phyloP scores from a whole-genome alignment of 1,139 yeast species.

The Hansenula sp. region DNA sequence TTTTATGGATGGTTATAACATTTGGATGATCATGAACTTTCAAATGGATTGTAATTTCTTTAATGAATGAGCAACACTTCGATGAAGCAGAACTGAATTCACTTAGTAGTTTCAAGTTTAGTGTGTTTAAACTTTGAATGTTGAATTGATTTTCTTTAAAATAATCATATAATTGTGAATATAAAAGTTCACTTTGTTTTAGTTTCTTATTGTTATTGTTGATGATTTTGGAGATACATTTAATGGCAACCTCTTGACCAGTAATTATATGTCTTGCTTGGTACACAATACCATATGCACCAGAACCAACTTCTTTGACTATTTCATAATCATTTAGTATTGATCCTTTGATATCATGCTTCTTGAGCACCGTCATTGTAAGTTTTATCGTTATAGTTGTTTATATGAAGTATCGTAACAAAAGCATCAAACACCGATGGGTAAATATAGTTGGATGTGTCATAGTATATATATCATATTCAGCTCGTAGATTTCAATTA shows the following conservation, averaged over 20 bases:
- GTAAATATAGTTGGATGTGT: constrained; percentile 1
- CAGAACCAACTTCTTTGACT: constrained; percentile 69
- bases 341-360: constrained; percentile 12
- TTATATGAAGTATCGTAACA: neutral
- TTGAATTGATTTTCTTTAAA: constrained; percentile 6
- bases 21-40: constrained; percentile 76
- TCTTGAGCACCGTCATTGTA: neutral
- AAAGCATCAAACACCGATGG: no score
- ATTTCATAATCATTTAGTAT: constrained; percentile 44
- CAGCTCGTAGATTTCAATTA: neutral
- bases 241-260: constrained; percentile 61
- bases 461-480: neutral
- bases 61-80: constrained; percentile 45
- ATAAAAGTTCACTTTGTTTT: constrained; percentile 22
- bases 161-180: constrained; percentile 23
- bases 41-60: constrained; percentile 72
- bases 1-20: constrained; percentile 70
- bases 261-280: constrained; percentile 55
- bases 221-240: constrained; percentile 56
- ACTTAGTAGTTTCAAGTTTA: constrained; percentile 42
- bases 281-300: constrained; percentile 86
- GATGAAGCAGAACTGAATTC: constrained; percentile 29
- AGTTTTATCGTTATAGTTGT: neutral
- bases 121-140: constrained; percentile 22
- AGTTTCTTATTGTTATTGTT: constrained; percentile 23